Evolutionary conservation across 345 rosid species (phyloP), one percentile per base, ranked within the genome.

Genomic region (Eucalyptus pauciflora): DNA sequence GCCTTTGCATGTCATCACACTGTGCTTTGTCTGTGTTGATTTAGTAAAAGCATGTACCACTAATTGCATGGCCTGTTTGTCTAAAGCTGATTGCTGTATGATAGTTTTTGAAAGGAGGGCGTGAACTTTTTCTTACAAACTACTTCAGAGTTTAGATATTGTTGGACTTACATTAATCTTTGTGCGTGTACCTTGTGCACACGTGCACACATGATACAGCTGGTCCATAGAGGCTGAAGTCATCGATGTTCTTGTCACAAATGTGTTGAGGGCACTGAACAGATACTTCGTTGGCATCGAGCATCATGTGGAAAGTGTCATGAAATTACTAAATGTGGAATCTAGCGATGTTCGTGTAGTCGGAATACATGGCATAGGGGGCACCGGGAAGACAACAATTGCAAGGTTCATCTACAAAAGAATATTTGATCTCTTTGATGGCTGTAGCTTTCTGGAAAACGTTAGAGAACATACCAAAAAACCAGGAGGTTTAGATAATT

Each of bases 141-240:
- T 69, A 17, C 43, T 69, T 7, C 8, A 8, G 24, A 60, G 69
- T 60, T 60, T 0, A 25, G 4, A 60, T 1, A 60, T 69, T 16
- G 2, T 69, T 69, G 24, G 80, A 31, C 43, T 8, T 7, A 4
- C 41, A 15, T 67, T n/a, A 15, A n/a, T 29, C 20, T 64, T 67
- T 67, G 20, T 14, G 76, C 76, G 16, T 16, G 80, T 69, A 3
- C 1, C 12, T 31, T 31, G 24, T 16, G 80, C 80, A 4, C 43
- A 8, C 13, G 20, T 17, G 18, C 76, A 64, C 20, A 10, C 37
- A 0, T 64, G 80, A 69, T 69, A 69, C 80, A 69, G 80, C 13
- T 69, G 0, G 8, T 2, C 10, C 10, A 0, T 0, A 7, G 3
- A 2, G 0, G 20, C 3, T n/a, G 14, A 2, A 31, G 2, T 31